Evolutionary conservation across 2,329 filamentous ascomycete species (phyloP), one percentile per base, ranked within the genome.

Genomic region (Diaporthe helianthi): DNA sequence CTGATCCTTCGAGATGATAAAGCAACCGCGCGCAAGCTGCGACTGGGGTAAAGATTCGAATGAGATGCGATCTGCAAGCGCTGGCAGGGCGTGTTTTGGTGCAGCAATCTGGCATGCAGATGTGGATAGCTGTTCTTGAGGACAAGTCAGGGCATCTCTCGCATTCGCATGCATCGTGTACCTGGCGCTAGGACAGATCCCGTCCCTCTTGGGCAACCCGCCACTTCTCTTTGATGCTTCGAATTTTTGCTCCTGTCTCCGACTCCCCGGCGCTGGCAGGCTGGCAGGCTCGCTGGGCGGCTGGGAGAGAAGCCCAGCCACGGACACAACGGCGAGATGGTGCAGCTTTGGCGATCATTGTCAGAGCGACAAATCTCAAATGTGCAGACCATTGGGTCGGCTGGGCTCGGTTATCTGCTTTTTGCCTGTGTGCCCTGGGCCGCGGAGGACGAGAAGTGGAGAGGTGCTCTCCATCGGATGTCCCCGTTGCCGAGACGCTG

Each of bases 101-200:
- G 36, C 15, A 44, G n/a, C 44, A 47, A 24, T 60, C n/a, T 26
- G 41, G 41, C 8, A 17, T 44, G 54, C 38, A 26, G 13, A 41
- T 54, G 51, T n/a, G 49, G 26, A 26, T 8, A n/a, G 19, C 19
- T 58, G 33, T 24, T 44, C 41, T 12, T 41, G 33, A n/a, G 22
- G 22, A 19, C 22, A 41, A 29, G 8, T 60, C 41, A 47, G 58
- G 58, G 24, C 41, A 31, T 61, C 26, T 49, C 15, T 49, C 44
- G 58, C 58, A 63, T 17, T 63, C 58, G 58, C 58, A 47, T 24
- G 58, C 13, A 49, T 19, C 44, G 29, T 44, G 58, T 63, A 49
- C 58, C 58, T 63, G 58, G 58, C 58, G 58, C 58, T 49, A 63
- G 46, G 58, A 49, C 19, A 7, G 44, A 49, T 24, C 7, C 19